These are phyloP conservation scores for Acanthamoeba healyi DNA, from an alignment of 208 protist species.

Conservation along the genomic window DNA sequence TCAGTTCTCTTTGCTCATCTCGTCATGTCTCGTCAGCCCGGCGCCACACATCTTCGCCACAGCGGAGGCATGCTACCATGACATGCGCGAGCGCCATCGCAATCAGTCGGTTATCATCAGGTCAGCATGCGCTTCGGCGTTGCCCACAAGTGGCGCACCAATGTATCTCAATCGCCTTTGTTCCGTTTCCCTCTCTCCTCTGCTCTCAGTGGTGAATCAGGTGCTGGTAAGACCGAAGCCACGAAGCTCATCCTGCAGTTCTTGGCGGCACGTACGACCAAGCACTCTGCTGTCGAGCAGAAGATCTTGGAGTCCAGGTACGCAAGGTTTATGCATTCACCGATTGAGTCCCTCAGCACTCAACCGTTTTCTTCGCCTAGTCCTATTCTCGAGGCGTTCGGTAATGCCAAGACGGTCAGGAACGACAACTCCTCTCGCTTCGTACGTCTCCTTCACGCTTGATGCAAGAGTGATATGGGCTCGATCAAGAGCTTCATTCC, in stretches of 20 bases:
- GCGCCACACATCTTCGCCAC: slow-evolving; percentile 85
- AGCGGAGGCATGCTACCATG: slow-evolving; percentile 81
- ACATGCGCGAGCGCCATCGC: slow-evolving; percentile 80
- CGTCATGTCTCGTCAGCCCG: neutral
- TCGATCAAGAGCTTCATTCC: neutral
- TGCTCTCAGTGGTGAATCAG: slow-evolving; percentile 84
- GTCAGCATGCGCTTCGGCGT: neutral
- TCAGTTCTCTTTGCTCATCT: neutral
- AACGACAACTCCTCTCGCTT: slow-evolving; percentile 91
- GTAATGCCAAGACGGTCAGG: slow-evolving; percentile 87
- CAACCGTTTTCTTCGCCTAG: too few species aligned
- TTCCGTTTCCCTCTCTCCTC: neutral
- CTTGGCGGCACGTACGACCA: slow-evolving; percentile 76
- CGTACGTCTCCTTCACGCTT: slow-evolving; percentile 61
- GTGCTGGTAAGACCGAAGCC: slow-evolving; percentile 90
- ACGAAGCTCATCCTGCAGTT: slow-evolving; percentile 92
- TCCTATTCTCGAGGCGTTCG: slow-evolving; percentile 85
- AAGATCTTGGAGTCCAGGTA: slow-evolving; percentile 85
- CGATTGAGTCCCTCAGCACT: slow-evolving; percentile 12
- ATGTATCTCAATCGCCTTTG: too few species aligned
- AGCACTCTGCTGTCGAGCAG: slow-evolving; percentile 80
- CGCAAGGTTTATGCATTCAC: too few species aligned
- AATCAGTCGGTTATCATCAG: slow-evolving; percentile 87
- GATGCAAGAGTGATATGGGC: too few species aligned
- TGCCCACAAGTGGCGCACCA: too few species aligned